phyloP scores from a whole-genome alignment of 768 basidiomycete genomes.

The Pleurotus giganteus region DNA sequence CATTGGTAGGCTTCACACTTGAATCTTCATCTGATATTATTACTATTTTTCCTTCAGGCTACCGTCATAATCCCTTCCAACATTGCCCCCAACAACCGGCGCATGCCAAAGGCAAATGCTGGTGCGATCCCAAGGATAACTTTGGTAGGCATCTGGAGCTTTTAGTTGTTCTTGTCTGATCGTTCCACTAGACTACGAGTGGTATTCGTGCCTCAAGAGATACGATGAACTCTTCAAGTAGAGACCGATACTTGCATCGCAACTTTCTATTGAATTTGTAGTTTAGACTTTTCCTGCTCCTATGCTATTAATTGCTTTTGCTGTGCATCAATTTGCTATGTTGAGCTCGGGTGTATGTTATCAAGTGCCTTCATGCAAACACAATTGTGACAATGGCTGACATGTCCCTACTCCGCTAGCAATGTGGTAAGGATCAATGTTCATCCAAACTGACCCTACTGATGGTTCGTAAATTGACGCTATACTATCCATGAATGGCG shows the following conservation, averaged over 20 bases:
- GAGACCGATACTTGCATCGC: constrained; percentile 15
- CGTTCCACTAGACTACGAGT: constrained; percentile 57
- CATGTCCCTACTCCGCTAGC: no score
- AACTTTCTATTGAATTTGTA: neutral
- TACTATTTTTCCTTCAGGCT: constrained; percentile 32
- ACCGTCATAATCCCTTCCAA: constrained; percentile 92
- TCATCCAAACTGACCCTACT: neutral
- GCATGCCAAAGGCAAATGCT: constrained; percentile 80
- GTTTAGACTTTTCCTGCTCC: neutral
- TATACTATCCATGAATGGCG: neutral
- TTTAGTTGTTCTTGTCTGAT: constrained; percentile 12
- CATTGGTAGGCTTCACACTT: constrained; percentile 46
- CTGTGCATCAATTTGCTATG: neutral
- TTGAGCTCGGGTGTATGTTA: no score
- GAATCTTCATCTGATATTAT: neutral
- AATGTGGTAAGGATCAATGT: no score
- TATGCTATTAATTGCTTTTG: neutral
- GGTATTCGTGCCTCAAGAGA: constrained; percentile 86
- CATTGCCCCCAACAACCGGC: constrained; percentile 82
- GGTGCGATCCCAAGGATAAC: constrained; percentile 74
- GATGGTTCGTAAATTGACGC: constrained; percentile 14
- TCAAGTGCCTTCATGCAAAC: no score
- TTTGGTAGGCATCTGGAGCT: constrained; percentile 55
- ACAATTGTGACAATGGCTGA: no score
- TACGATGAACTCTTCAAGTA: constrained; percentile 61